A percentile compares a stretch with the other conserved stretches of the same genome.
Conservation (phyloP, 345 rosid genomes). For the Erucastrum elatum region DNA sequence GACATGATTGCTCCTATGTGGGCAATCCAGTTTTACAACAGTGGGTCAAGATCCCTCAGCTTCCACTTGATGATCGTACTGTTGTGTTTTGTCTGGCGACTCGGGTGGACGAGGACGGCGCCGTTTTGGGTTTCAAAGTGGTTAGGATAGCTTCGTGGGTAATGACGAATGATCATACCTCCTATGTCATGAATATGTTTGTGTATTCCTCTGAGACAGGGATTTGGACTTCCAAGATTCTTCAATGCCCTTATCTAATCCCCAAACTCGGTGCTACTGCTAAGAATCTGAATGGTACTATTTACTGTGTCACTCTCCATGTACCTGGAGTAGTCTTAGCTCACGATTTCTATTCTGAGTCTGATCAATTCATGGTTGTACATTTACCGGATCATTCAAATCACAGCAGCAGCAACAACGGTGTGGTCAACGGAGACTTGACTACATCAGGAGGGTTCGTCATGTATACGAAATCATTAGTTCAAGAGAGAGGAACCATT, state of each 20-base stretch:
- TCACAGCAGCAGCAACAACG: not conserved
- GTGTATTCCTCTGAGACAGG: slow-evolving; percentile 1
- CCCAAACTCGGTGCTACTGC: not conserved
- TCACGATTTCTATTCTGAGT: not conserved
- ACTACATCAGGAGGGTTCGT: not conserved
- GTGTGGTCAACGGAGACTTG: not conserved
- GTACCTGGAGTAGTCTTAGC: not conserved
- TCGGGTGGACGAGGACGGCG: not conserved
- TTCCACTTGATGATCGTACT: not conserved
- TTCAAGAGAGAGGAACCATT: not conserved
- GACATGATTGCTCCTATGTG: not conserved
- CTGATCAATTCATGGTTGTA: not conserved
- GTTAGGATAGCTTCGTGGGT: not conserved
- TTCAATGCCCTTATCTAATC: not conserved
- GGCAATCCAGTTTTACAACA: not conserved
- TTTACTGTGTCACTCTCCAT: not conserved
- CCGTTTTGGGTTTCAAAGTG: not conserved
- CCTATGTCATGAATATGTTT: not conserved
- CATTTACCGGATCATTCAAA: not conserved
- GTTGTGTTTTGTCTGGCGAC: not conserved
- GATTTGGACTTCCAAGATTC: not conserved
- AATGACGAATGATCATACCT: not conserved
- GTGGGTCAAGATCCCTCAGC: not conserved
- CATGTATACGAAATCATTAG: not conserved
- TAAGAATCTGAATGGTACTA: not conserved